A percentile compares a stretch with the other conserved stretches of the same genome.
Evolutionary conservation across 345 rosid genomes (phyloP).

Genomic region (Noccaea bulbosa): DNA sequence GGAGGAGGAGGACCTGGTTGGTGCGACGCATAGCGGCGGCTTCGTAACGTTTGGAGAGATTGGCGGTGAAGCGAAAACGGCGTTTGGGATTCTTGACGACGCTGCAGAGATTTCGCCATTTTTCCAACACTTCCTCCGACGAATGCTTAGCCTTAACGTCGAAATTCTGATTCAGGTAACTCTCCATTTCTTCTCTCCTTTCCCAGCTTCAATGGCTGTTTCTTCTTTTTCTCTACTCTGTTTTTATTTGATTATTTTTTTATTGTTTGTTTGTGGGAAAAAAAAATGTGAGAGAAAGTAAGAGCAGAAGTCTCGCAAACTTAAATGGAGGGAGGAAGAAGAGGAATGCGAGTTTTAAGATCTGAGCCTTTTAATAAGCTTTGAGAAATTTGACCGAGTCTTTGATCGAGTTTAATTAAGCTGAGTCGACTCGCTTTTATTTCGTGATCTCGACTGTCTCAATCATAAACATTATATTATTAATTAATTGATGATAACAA

Average conservation of each 20-base stretch:
- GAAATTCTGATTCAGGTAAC: constrained; percentile 61
- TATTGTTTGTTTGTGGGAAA: constrained; percentile 1
- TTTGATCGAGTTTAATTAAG: constrained; percentile 4
- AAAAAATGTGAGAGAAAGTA: not conserved
- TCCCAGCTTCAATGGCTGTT: constrained; percentile 18
- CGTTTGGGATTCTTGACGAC: constrained; percentile 89
- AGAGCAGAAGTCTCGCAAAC: constrained; percentile 29
- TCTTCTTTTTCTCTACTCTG: constrained; percentile 1
- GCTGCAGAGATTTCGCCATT: constrained; percentile 73
- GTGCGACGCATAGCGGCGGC: constrained; percentile 88
- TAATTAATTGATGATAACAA: not conserved
- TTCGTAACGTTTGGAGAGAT: constrained; percentile 79
- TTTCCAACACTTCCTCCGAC: constrained; percentile 61
- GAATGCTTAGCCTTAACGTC: constrained; percentile 71
- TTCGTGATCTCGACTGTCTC: constrained; percentile 4
- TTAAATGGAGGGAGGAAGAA: constrained; percentile 33
- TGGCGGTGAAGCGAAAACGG: constrained; percentile 83
- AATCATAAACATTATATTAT: not conserved
- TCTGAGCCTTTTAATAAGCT: constrained; percentile 31
- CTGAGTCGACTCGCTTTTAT: constrained; percentile 14
- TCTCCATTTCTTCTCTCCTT: constrained; percentile 53
- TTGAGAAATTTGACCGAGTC: constrained; percentile 41
- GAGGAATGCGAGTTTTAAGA: constrained; percentile 38
- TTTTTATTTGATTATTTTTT: not conserved
- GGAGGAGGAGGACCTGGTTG: constrained; percentile 57